Base-by-base conservation (phyloP, 2,329 filamentous ascomycete genomes). In the Beauveria sp. region DNA sequence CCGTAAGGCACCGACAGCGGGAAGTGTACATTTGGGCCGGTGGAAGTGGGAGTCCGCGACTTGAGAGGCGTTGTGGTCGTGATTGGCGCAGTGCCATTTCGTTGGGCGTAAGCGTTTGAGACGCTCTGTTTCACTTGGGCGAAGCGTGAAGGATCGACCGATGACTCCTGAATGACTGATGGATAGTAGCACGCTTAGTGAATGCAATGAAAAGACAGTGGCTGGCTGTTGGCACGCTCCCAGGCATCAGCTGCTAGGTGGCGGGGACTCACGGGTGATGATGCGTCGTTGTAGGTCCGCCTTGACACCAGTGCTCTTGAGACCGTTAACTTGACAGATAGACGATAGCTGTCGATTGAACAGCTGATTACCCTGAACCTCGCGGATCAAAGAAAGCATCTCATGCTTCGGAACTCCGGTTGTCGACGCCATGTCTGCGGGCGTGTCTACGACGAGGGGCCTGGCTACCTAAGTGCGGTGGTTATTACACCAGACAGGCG, bases 261-360 rank as follows among this genome's bases (percentile, higher is more conserved):
- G 54, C 54, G 40, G 60, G 43, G 48, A 85, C 90, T 75, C 80
- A 98, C 95, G 84, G 63, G 84, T 79, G 65, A 88, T 84, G 64
- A 97, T 89, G 69, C 93, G 88, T 63, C 79, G 77, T 75, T 96
- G 92, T 63, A 98, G 79, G 48, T 89, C 84, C 40, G 86, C 85
- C 79, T 99, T 99, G 69, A 95, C 88, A 22, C 95, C 95, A 31
- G 88, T 90, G 64, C 90, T 88, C 66, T 85, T 83, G 42, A 96
- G 79, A 52, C 86, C 83, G 76, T 96, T 90, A 64, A 83, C 79
- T 65, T 85, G 83, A 70, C 93, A 89, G 66, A 98, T 88, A 58
- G 81, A 81, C 68, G 91, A 90, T 54, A 97, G 83, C 68, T 93
- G 87, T 22, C 79, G 76, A 69, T 85, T 85, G 34, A 83, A 74